A percentile compares a stretch with the other conserved stretches of the same genome.
Conservation (phyloP, 768 basidiomycete genomes). For the Boletus pseudo-olivaceus region DNA sequence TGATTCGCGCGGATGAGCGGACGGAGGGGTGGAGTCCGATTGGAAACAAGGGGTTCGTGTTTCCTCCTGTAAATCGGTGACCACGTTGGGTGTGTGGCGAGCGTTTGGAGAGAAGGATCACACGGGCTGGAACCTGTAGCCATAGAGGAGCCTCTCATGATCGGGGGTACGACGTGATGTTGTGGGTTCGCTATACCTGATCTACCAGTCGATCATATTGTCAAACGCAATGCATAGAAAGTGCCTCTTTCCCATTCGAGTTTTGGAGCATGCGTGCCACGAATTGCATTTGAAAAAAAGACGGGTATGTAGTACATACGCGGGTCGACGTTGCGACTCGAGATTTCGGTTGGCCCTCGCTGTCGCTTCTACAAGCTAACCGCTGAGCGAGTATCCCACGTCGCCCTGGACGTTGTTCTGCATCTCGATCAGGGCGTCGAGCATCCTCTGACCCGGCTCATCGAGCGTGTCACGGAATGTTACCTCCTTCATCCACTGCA, state of each 20-base stretch:
- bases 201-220: neutral
- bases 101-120: neutral
- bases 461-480: constrained; percentile 46
- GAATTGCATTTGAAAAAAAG: neutral
- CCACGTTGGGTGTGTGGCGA: neutral
- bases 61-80: constrained; percentile 39
- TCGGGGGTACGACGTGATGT: neutral
- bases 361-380: constrained; percentile 14
- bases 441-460: constrained; percentile 49
- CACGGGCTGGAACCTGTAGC: neutral
- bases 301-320: neutral
- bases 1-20: constrained; percentile 74
- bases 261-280: neutral
- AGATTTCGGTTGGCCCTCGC: too few species aligned
- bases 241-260: neutral
- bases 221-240: neutral
- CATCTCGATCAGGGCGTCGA: constrained; percentile 55
- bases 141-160: too few species aligned
- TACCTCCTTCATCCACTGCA: constrained; percentile 63
- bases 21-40: constrained; percentile 82
- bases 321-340: too few species aligned
- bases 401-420: constrained; percentile 39
- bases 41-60: constrained; percentile 47
- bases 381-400: constrained; percentile 52
- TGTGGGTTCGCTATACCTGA: constrained; percentile 11